Conservation (phyloP, 75 land plant genomes). For the Adiantum capillusveneris region DNA sequence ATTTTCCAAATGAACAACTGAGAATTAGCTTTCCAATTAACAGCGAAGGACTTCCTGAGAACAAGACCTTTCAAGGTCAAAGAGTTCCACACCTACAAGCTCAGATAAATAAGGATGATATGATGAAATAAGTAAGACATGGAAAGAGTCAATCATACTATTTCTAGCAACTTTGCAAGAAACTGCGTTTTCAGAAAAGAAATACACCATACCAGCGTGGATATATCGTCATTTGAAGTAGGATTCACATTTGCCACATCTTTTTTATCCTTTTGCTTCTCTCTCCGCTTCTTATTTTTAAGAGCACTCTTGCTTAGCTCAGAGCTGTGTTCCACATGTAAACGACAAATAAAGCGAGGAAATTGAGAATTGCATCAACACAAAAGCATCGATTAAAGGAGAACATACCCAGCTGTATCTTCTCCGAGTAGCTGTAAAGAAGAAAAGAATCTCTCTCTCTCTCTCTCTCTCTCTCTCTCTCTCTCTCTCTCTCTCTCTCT, state of each 20-base stretch:
- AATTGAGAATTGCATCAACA: too few species aligned
- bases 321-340: conserved; percentile 1
- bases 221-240: conserved; percentile 6
- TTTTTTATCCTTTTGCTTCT: conserved; percentile 18
- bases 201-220: background rate
- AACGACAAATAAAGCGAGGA: too few species aligned
- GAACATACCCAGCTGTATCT: background rate
- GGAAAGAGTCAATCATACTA: background rate
- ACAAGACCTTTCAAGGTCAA: too few species aligned
- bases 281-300: conserved; percentile 30
- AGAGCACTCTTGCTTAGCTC: conserved; percentile 29
- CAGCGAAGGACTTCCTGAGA: background rate
- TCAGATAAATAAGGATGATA: background rate
- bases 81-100: background rate
- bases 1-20: background rate
- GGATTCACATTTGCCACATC: background rate
- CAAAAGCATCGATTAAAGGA: background rate
- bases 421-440: conserved; percentile 10
- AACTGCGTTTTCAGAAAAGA: background rate
- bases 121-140: background rate
- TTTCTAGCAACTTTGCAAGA: background rate
- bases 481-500: conserved; percentile 3
- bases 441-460: background rate
- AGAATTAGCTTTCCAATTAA: background rate
- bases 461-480: background rate